These are phyloP conservation scores for Pinus taeda DNA, from an alignment of 75 land plant species.

Conservation along the genomic window DNA sequence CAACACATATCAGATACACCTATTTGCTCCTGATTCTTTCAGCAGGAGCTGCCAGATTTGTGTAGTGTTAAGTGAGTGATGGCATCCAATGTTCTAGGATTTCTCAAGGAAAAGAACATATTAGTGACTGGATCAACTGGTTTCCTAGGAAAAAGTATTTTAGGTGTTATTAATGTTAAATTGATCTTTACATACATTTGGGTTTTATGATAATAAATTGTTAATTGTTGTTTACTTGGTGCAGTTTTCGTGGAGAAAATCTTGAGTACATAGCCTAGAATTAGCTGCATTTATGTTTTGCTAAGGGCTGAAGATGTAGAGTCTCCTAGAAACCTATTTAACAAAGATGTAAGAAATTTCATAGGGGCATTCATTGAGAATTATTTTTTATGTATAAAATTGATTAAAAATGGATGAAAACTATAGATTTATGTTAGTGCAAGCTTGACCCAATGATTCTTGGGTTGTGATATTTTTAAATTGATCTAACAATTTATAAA, in stretches of 20 bases:
- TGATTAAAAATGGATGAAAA: too few species aligned
- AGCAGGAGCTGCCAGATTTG: too few species aligned
- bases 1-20: too few species aligned
- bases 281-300: not conserved
- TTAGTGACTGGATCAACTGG: not conserved
- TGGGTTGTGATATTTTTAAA: too few species aligned
- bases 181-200: not conserved
- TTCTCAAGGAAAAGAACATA: not conserved
- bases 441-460: too few species aligned
- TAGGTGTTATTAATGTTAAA: not conserved
- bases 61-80: not conserved
- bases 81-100: not conserved
- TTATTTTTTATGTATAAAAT: too few species aligned
- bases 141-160: not conserved
- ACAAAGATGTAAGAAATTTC: not conserved
- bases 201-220: not conserved
- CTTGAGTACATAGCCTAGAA: not conserved
- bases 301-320: not conserved
- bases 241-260: slow-evolving; percentile 3
- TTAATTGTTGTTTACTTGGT: not conserved
- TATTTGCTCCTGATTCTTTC: too few species aligned
- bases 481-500: too few species aligned
- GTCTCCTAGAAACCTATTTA: not conserved
- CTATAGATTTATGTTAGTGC: too few species aligned
- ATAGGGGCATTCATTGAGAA: too few species aligned